Percentiles rank a stretch among this genome's conserved stretches.
phyloP scores from a whole-genome alignment of 495 filamentous ascomycete genomes.

The Aspergillus conjunctus region DNA sequence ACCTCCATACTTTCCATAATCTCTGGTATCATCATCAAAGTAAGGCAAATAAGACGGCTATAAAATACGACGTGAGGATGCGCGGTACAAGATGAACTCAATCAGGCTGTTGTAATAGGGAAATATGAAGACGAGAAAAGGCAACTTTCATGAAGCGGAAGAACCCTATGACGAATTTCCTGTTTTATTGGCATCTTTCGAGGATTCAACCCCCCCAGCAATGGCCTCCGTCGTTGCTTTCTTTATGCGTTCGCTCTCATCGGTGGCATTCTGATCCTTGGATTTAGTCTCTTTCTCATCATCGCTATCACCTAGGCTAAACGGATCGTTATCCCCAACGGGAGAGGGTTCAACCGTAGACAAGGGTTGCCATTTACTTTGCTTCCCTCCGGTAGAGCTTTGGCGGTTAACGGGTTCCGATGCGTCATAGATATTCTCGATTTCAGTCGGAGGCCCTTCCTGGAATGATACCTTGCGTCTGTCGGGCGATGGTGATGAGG shows the following conservation, averaged over 20 bases:
- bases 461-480: constrained; percentile 78
- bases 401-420: constrained; percentile 54
- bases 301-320: constrained; percentile 93
- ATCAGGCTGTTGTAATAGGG: neutral
- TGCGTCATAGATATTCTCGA: constrained; percentile 72
- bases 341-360: constrained; percentile 85
- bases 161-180: constrained; percentile 31
- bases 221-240: constrained; percentile 66
- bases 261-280: constrained; percentile 60
- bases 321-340: constrained; percentile 89
- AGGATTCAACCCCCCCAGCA: constrained; percentile 33
- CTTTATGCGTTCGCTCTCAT: constrained; percentile 71
- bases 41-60: constrained; percentile 11
- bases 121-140: neutral
- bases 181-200: constrained; percentile 33
- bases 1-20: constrained; percentile 10
- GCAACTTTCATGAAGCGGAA: neutral
- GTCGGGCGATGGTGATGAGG: constrained; percentile 61
- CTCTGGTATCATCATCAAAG: constrained; percentile 30
- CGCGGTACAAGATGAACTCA: constrained; percentile 7
- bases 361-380: constrained; percentile 96
- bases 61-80: neutral
- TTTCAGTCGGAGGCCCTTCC: constrained; percentile 71
- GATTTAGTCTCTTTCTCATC: constrained; percentile 83
- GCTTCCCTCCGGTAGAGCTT: constrained; percentile 55